phyloP scores from a whole-genome alignment of 495 filamentous ascomycete species.

The Penicillium pulvis region DNA sequence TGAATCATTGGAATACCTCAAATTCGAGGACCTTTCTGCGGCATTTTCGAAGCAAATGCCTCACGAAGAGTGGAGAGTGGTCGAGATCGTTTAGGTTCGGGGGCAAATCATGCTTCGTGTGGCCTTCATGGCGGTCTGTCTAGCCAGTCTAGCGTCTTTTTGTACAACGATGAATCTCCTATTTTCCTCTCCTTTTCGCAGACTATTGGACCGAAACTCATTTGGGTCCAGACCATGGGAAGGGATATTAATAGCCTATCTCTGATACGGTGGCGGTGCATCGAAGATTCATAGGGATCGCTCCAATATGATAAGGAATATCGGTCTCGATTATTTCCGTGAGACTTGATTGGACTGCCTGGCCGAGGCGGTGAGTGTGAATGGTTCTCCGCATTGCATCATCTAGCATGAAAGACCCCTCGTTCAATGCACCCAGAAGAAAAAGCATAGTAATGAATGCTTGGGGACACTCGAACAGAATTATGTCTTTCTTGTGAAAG shows the following conservation, averaged over 20 bases:
- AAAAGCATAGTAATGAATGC: background rate
- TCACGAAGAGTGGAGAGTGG: constrained; percentile 22
- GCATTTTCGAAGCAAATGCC: constrained; percentile 28
- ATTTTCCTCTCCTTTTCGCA: constrained; percentile 1
- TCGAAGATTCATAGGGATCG: background rate
- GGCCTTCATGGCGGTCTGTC: constrained; percentile 8
- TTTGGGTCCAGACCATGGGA: constrained; percentile 20
- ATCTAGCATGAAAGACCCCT: constrained; percentile 9
- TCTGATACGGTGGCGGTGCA: constrained; percentile 15
- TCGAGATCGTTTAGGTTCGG: constrained; percentile 11
- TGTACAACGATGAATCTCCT: constrained; percentile 5
- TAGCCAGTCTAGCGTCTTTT: background rate
- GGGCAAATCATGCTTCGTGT: constrained; percentile 17
- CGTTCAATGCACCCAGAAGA: background rate
- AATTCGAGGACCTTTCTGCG: constrained; percentile 14
- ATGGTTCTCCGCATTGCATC: constrained; percentile 32
- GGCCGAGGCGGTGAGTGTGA: constrained; percentile 29
- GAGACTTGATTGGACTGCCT: constrained; percentile 13
- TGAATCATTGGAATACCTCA: background rate
- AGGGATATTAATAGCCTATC: constrained; percentile 19
- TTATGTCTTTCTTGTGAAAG: background rate
- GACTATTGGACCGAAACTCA: constrained; percentile 17
- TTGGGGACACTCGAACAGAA: too few relatives aligned
- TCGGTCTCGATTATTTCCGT: constrained; percentile 24
- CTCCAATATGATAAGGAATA: constrained; percentile 8